These are phyloP conservation scores for Ganoderma boninense DNA, from an alignment of 1,284 basidiomycete genomes.

Conservation along the genomic window DNA sequence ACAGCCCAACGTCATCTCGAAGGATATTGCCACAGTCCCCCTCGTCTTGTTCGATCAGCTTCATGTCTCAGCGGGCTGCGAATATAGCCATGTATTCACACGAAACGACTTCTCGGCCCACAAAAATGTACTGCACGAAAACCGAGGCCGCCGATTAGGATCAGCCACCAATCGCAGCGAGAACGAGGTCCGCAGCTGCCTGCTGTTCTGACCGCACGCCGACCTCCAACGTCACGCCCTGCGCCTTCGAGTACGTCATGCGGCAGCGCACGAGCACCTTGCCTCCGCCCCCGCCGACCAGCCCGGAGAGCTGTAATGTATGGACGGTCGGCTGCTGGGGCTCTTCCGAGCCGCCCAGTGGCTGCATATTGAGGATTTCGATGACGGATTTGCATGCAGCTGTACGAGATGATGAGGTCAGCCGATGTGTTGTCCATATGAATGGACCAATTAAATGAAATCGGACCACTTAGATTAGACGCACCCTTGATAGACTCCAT, in stretches of 20 bases:
- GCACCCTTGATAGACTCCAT: constrained; percentile 94
- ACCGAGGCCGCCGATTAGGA: neutral
- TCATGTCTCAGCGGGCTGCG: too few species aligned
- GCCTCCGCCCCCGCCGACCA: constrained; percentile 89
- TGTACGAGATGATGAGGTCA: constrained; percentile 41
- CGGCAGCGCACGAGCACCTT: constrained; percentile 94
- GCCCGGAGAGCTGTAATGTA: constrained; percentile 92
- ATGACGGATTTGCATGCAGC: constrained; percentile 94
- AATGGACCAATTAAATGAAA: neutral
- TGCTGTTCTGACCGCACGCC: constrained; percentile 93
- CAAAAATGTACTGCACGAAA: constrained; percentile 15
- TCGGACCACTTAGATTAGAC: constrained; percentile 36
- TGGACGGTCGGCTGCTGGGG: constrained; percentile 90
- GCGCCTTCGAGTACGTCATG: constrained; percentile 92
- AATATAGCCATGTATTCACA: constrained; percentile 4
- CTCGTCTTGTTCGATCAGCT: too few species aligned
- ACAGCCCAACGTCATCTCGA: neutral
- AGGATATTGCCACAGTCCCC: too few species aligned
- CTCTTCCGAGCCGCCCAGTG: constrained; percentile 88
- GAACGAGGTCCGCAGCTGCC: constrained; percentile 85
- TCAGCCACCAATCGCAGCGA: constrained; percentile 86
- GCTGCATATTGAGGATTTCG: constrained; percentile 96
- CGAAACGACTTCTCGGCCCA: neutral
- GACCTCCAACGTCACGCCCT: constrained; percentile 96
- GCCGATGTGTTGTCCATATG: neutral